Base-by-base conservation (phyloP, 176 grass and related monocot species). In the Thinopyrum elongatum region DNA sequence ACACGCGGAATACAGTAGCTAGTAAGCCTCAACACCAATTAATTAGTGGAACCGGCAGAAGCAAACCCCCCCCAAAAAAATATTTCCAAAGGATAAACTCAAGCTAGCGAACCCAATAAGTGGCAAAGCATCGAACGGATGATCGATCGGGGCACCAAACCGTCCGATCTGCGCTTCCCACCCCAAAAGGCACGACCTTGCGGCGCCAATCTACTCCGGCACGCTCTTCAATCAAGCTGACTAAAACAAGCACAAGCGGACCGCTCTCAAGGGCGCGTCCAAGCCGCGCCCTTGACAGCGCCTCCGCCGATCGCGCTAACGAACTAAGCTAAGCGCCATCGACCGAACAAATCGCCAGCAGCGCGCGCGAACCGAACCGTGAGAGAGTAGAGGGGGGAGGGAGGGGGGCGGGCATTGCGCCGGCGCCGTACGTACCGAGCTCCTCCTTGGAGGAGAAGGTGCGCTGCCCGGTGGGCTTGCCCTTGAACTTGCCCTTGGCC, bases 401-500 rank as follows among this genome's bases (percentile, higher is more conserved):
- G 14, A 14, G 60, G 16, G 8, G 36, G 2, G 65, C 74, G 38
- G 3, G 66, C 81, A 41, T 65, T 42, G 75, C 23, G 65, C 0
- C 0, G 25, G 23, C 47, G 13, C 28, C 72, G 33, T 9, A 80
- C 87, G 47, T 90, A 98, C 93, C 93, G 81, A 98, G 93, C 91
- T 95, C 91, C 77, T 95, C 93, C 8, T 70, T 76, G 26, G 68
- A 79, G 85, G 95, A 98, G 91, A 98, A 98, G 84, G 85, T 92
- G 33, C 95, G 82, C 75, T 82, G 30, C 51, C 95, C 93, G 34
- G 93, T 98, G 33, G 93, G 95, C 91, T 98, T 98, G 53, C 86
- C 91, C 91, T 98, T 98, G 82, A 93, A 95, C 89, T 91, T 98
- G n/a, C 89, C 95, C 71, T 88, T 91, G 16, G 87, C 93, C 95